A percentile compares a stretch with the other conserved stretches of the same genome.
These are phyloP conservation scores for Boletus sp. DNA, from an alignment of 1,284 basidiomycete species.

Conservation along the genomic window DNA sequence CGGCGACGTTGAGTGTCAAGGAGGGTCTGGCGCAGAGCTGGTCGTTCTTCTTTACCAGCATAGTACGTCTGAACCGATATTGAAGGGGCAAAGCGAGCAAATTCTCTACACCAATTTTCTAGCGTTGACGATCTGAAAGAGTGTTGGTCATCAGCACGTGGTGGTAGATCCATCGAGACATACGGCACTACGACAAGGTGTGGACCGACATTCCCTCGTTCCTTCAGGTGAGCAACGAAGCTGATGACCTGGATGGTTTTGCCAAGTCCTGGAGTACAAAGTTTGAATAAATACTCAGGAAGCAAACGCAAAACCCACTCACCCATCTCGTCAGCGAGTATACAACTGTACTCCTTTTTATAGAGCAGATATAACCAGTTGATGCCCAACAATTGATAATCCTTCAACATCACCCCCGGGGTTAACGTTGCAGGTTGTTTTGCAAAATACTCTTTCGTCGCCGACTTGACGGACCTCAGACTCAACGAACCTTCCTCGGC, in stretches of 20 bases:
- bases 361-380: slow-evolving; percentile 96
- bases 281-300: neutral
- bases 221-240: slow-evolving; percentile 88
- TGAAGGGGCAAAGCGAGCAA: slow-evolving; percentile 83
- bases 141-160: slow-evolving; percentile 15
- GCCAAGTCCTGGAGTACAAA: slow-evolving; percentile 66
- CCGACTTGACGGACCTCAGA: slow-evolving; percentile 44
- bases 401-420: slow-evolving; percentile 78
- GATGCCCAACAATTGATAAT: slow-evolving; percentile 95
- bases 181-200: slow-evolving; percentile 95
- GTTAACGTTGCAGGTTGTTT: slow-evolving; percentile 74
- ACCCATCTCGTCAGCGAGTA: slow-evolving; percentile 99
- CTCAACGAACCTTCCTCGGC: slow-evolving; percentile 60
- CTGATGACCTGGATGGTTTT: slow-evolving; percentile 99
- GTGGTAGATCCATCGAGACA: slow-evolving; percentile 46
- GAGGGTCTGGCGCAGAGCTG: slow-evolving; percentile 68
- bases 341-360: slow-evolving; percentile 80
- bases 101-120: slow-evolving; percentile 98
- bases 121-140: slow-evolving; percentile 81
- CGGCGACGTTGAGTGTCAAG: slow-evolving; percentile 50
- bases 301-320: slow-evolving; percentile 12
- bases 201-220: slow-evolving; percentile 73
- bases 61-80: slow-evolving; percentile 93
- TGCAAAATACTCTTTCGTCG: slow-evolving; percentile 63
- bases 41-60: slow-evolving; percentile 87